These are phyloP conservation scores for Trematosphaeria pertusa DNA, from an alignment of 2,329 filamentous ascomycete species.

Conservation along the genomic window DNA sequence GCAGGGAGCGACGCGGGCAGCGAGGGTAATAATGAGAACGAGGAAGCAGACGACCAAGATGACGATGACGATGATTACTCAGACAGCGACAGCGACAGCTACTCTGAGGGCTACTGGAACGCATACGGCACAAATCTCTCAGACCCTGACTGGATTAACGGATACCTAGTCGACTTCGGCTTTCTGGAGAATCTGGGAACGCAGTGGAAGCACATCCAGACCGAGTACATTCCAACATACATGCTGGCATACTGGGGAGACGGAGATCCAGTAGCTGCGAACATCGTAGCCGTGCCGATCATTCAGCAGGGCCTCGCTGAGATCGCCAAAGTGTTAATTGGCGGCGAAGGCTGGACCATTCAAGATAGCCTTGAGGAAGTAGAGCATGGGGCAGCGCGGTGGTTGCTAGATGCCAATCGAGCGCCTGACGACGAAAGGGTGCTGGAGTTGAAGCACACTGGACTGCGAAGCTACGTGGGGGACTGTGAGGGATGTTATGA, in stretches of 20 bases:
- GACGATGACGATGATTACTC: background rate
- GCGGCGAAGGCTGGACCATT: constrained; percentile 1
- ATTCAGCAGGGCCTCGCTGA: background rate
- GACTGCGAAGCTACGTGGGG: background rate
- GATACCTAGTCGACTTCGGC: constrained; percentile 4
- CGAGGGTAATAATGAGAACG: background rate
- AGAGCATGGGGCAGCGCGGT: too few species aligned
- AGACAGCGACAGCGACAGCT: too few species aligned
- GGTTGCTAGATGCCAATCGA: background rate
- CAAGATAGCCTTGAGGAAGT: background rate
- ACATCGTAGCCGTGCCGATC: background rate
- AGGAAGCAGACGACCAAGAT: background rate
- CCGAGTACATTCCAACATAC: constrained; percentile 7
- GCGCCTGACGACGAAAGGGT: background rate
- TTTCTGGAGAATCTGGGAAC: constrained; percentile 1
- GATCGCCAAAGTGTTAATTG: constrained; percentile 2
- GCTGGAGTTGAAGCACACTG: background rate
- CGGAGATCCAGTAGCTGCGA: constrained; percentile 1
- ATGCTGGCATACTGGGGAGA: constrained; percentile 4
- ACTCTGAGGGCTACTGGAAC: constrained; percentile 4
- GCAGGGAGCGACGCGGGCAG: background rate
- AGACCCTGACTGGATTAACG: background rate
- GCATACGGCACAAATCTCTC: constrained; percentile 1
- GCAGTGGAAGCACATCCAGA: constrained; percentile 3
- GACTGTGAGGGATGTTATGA: background rate